These are phyloP conservation scores for Deinandra increscens DNA, from an alignment of 129 eudicot genomes.

Conservation along the genomic window DNA sequence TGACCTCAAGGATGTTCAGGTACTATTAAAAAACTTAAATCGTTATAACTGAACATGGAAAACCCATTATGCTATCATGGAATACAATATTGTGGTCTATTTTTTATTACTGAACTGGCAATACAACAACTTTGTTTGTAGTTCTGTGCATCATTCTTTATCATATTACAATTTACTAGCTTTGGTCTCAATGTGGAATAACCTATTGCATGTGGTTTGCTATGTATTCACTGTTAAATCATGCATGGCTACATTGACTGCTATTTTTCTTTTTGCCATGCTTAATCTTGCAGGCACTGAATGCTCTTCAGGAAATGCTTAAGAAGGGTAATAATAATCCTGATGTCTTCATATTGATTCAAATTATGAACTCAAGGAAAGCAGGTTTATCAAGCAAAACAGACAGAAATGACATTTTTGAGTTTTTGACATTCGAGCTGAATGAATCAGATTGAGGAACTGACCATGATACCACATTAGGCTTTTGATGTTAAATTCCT, in stretches of 20 bases:
- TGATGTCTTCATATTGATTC: slow-evolving; percentile 63
- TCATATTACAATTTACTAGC: background rate
- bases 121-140: background rate
- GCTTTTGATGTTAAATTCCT: too few species aligned
- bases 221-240: background rate
- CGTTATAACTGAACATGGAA: slow-evolving; percentile 2
- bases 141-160: background rate
- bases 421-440: too few species aligned
- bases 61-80: background rate
- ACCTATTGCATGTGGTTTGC: slow-evolving; percentile 15
- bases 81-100: background rate
- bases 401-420: too few species aligned
- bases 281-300: slow-evolving; percentile 51
- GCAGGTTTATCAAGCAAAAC: too few species aligned
- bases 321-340: slow-evolving; percentile 43
- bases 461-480: too few species aligned
- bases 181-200: slow-evolving; percentile 1
- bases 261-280: slow-evolving; percentile 14
- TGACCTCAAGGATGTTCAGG: slow-evolving; percentile 77
- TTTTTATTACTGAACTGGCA: background rate
- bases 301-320: slow-evolving; percentile 66
- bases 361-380: too few species aligned
- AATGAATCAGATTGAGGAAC: too few species aligned
- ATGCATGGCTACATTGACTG: background rate
- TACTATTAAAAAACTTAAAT: slow-evolving; percentile 22